These are phyloP conservation scores for Lecanicillium sp. DNA, from an alignment of 2,329 filamentous ascomycete genomes.

Conservation along the genomic window DNA sequence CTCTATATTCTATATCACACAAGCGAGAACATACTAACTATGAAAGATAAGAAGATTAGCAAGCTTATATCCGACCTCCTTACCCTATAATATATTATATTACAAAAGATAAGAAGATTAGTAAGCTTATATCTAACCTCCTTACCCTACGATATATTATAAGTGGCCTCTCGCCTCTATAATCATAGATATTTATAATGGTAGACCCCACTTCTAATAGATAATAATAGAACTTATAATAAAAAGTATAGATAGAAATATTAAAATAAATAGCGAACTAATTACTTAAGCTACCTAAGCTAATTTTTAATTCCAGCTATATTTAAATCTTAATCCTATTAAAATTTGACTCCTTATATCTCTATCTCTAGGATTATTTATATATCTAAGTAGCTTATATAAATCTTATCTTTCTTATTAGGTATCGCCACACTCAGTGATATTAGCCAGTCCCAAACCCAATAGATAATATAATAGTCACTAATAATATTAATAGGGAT, in stretches of 20 bases:
- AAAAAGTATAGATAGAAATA: too few relatives aligned
- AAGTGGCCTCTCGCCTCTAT: neutral
- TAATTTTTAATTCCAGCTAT: neutral
- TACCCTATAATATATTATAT: too few relatives aligned
- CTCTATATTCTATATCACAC: neutral
- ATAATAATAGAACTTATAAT: neutral
- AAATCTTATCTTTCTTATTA: neutral
- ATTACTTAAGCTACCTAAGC: too few relatives aligned
- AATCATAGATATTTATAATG: neutral
- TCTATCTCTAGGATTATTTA: neutral
- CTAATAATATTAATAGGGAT: neutral
- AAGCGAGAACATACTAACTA: neutral
- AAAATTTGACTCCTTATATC: neutral
- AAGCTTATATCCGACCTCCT: too few relatives aligned
- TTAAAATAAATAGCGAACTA: too few relatives aligned
- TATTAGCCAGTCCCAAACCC: constrained; percentile 1
- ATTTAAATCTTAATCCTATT: neutral
- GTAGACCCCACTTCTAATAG: neutral
- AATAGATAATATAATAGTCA: neutral
- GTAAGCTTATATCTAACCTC: neutral
- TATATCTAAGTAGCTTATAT: constrained; percentile 4
- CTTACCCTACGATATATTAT: neutral
- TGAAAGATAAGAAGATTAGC: too few relatives aligned
- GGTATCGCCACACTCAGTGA: neutral
- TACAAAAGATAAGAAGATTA: neutral